Conservation (phyloP, 2,329 filamentous ascomycete genomes). For the Canariomyces notabilis region DNA sequence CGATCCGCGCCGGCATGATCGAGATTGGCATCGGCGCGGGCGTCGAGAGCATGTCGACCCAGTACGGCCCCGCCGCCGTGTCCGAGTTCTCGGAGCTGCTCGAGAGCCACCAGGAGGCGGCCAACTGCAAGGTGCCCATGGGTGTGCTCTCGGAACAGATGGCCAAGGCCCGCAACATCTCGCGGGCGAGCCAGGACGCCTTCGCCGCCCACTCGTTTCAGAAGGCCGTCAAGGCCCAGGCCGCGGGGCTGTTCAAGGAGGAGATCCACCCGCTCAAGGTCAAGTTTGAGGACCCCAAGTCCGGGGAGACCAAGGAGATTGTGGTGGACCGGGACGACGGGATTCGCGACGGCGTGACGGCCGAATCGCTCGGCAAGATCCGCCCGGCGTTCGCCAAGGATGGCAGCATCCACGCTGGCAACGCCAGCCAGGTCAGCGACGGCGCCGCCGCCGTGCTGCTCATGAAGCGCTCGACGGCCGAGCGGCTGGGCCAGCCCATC, state of each 20-base stretch:
- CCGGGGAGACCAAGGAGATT: conserved; percentile 76
- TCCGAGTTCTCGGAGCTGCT: conserved; percentile 89
- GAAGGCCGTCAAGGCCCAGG: conserved; percentile 81
- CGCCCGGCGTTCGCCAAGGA: conserved; percentile 84
- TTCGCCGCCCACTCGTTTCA: conserved; percentile 92
- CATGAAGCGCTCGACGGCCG: conserved; percentile 89
- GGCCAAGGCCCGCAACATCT: conserved; percentile 77
- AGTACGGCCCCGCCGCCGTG: conserved; percentile 87
- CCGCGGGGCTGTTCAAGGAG: conserved; percentile 82
- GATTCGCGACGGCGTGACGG: conserved; percentile 76
- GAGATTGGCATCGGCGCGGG: conserved; percentile 91
- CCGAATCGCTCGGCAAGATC: conserved; percentile 86
- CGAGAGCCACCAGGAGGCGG: conserved; percentile 72
- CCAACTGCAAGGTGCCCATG: conserved; percentile 98
- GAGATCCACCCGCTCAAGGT: conserved; percentile 86
- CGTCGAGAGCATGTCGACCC: conserved; percentile 90
- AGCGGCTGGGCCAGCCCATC: conserved; percentile 81
- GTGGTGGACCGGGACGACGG: conserved; percentile 85
- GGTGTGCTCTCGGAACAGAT: conserved; percentile 89
- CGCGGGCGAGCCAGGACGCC: conserved; percentile 72
- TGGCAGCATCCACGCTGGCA: conserved; percentile 91
- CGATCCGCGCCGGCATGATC: conserved; percentile 87
- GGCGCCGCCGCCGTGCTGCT: conserved; percentile 91
- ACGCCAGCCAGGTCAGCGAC: conserved; percentile 92
- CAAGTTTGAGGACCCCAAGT: conserved; percentile 86